Evolutionary conservation across 441 rosid species (phyloP), one percentile per base, ranked within the genome.

Genomic region (Dalechampia spathulata): DNA sequence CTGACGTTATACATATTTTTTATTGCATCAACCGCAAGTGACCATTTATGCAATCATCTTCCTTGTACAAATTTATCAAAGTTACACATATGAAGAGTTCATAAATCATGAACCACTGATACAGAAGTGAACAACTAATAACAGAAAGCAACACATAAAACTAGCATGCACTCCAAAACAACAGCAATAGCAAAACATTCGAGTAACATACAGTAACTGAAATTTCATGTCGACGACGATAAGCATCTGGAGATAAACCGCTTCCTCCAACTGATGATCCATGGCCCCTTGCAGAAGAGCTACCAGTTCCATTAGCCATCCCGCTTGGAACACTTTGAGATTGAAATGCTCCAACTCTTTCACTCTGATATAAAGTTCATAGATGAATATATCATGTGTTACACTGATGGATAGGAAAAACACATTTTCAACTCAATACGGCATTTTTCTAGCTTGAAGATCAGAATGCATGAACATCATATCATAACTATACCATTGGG

Each of bases 161-260:
- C 17, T 1, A 4, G 39, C 21, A 22, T n/a, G n/a, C n/a, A 38
- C 5, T 11, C 13, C 2, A 23, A 49, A 58, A 43, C 12, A 64
- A 57, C 32, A 49, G 7, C 40, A 9, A 22, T n/a, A 6, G 2
- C 7, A 48, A 22, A 20, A 49, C 9, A n/a, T 57, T n/a, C 22
- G 26, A 40, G 27, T 58, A 63, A 80, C 90, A 76, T 77, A 89
- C 97, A 38, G 70, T 68, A 53, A 87, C 90, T 28, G 94, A 73
- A 65, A 94, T 90, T 73, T 94, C 99, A 81, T 94, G 99, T 20
- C 71, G 78, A 50, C 72, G 77, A 28, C 86, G 78, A 64, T 90
- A 94, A 52, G 83, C 93, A 59, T 86, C 97, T 0, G 78, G 66
- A 54, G 96, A 76, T 10, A 86, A 21, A 53, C 61, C 59, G 67